A percentile compares a stretch with the other conserved stretches of the same genome.
Evolutionary conservation across 805 yeast species (phyloP).

Genomic region (Zygotorulaspora chibaensis): DNA sequence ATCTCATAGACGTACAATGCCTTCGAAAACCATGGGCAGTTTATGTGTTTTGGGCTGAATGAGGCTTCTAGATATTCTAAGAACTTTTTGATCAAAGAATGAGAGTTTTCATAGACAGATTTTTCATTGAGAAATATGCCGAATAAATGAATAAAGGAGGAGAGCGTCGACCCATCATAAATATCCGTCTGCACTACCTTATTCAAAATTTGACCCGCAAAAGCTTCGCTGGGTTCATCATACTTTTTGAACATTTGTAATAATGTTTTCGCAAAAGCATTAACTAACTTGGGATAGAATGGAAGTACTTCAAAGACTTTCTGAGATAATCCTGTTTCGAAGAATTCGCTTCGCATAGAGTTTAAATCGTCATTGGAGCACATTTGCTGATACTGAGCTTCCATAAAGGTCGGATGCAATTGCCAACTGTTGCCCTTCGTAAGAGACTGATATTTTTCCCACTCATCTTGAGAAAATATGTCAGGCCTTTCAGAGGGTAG

Average conservation of each 20-base stretch:
- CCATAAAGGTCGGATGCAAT: conserved; percentile 30
- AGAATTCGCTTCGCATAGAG: conserved; percentile 37
- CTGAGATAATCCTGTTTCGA: conserved; percentile 35
- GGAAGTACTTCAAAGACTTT: conserved; percentile 43
- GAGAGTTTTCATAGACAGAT: conserved; percentile 36
- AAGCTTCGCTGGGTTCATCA: conserved; percentile 34
- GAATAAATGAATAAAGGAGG: conserved; percentile 42
- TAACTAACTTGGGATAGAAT: conserved; percentile 38
- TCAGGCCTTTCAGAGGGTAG: conserved; percentile 29
- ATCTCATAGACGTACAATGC: conserved; percentile 54
- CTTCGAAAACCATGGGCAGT: conserved; percentile 55
- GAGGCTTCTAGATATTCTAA: conserved; percentile 36
- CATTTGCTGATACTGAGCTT: conserved; percentile 37
- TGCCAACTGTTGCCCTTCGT: conserved; percentile 23
- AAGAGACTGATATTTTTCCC: conserved; percentile 26
- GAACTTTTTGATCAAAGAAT: conserved; percentile 36
- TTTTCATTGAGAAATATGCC: conserved; percentile 41
- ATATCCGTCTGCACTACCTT: conserved; percentile 39
- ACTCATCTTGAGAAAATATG: conserved; percentile 31
- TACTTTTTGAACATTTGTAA: conserved; percentile 34
- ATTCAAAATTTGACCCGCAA: conserved; percentile 37
- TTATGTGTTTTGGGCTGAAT: conserved; percentile 37
- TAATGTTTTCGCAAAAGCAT: conserved; percentile 40
- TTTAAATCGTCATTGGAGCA: conserved; percentile 41
- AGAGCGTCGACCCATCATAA: conserved; percentile 29